Percentiles rank a stretch among this genome's conserved stretches.
Conservation (phyloP, 768 basidiomycete species). For the Phylloporus arenicola region DNA sequence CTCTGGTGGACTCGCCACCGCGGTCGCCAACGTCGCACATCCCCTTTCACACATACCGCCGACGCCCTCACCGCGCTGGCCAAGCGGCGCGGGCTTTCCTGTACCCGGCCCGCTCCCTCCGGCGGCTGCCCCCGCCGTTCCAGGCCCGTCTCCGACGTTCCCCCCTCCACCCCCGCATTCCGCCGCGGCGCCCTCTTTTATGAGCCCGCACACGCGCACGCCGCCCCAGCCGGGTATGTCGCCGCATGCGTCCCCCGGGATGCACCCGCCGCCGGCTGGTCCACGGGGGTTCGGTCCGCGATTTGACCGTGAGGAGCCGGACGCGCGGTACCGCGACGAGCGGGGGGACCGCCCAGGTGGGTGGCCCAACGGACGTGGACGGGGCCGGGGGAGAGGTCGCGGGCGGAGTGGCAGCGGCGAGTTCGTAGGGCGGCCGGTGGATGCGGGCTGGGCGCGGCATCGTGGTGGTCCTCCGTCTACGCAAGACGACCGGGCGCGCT, state of each 20-base stretch:
- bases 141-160: slow-evolving; percentile 3
- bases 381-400: slow-evolving; percentile 28
- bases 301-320: slow-evolving; percentile 24
- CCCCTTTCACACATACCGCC: slow-evolving; percentile 14
- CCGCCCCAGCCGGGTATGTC: slow-evolving; percentile 25
- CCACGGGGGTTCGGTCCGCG: slow-evolving; percentile 26
- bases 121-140: neutral
- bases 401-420: slow-evolving; percentile 14
- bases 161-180: slow-evolving; percentile 2
- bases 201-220: slow-evolving; percentile 14
- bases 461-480: slow-evolving; percentile 24
- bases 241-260: slow-evolving; percentile 7
- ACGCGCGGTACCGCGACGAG: slow-evolving; percentile 26
- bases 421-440: slow-evolving; percentile 38
- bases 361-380: slow-evolving; percentile 32
- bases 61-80: slow-evolving; percentile 14
- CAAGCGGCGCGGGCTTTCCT: slow-evolving; percentile 22
- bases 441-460: slow-evolving; percentile 33
- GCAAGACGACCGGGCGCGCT: slow-evolving; percentile 21
- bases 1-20: slow-evolving; percentile 25
- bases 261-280: slow-evolving; percentile 23
- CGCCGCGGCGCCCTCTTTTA: slow-evolving; percentile 7
- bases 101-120: slow-evolving; percentile 6
- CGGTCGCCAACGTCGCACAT: slow-evolving; percentile 21
- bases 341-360: slow-evolving; percentile 30